Evolutionary conservation across 2,329 filamentous ascomycete genomes (phyloP).

Genomic region (Pseudocercospora vitis): DNA sequence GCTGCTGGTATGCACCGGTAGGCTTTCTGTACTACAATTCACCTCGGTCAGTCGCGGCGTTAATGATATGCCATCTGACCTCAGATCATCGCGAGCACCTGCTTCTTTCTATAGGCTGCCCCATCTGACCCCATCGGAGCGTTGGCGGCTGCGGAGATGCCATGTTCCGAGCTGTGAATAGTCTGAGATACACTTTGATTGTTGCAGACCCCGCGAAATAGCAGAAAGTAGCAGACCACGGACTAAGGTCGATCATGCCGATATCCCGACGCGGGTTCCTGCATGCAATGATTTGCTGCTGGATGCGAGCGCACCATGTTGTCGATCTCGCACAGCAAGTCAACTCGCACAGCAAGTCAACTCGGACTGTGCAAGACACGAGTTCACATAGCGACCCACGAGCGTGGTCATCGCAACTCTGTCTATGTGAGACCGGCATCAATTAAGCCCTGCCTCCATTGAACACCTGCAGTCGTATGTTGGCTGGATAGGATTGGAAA

Average conservation of each 20-base stretch:
- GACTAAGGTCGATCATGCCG: neutral
- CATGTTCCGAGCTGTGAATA: neutral
- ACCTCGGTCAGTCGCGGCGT: too few species aligned
- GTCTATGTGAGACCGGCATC: neutral
- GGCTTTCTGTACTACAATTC: too few species aligned
- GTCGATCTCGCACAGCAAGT: neutral
- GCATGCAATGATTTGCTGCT: neutral
- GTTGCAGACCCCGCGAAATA: slow-evolving; percentile 2
- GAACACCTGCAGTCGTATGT: neutral
- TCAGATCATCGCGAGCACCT: too few species aligned
- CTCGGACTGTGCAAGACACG: neutral
- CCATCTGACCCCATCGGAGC: too few species aligned
- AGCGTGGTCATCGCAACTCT: neutral
- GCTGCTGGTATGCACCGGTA: too few species aligned
- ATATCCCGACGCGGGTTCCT: slow-evolving; percentile 2
- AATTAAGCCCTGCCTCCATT: neutral
- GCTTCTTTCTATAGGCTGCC: too few species aligned
- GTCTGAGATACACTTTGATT: neutral
- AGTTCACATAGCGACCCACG: neutral
- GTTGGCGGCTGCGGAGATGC: neutral
- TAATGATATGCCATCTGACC: too few species aligned
- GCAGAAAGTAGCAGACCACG: neutral
- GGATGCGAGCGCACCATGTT: neutral
- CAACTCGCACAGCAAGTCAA: neutral
- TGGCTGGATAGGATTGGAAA: neutral